Conservation (phyloP, 495 filamentous ascomycete species). For the Massariosphaeria phaeospora region DNA sequence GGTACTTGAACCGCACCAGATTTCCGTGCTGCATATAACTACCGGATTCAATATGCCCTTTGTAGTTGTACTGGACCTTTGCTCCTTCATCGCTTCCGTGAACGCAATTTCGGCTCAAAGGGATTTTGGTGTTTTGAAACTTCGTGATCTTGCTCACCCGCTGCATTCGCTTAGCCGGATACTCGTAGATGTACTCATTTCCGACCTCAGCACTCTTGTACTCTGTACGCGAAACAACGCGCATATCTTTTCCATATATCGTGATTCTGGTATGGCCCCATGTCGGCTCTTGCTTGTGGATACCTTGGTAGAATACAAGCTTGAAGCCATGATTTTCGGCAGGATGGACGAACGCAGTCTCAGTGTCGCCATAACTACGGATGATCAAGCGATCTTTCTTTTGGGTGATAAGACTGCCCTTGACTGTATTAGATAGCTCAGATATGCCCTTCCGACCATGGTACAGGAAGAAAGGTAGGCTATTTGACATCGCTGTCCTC, state of each 20-base stretch:
- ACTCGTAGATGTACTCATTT: slow-evolving; percentile 53
- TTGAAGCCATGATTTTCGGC: slow-evolving; percentile 22
- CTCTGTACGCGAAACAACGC: slow-evolving; percentile 48
- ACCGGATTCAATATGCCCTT: slow-evolving; percentile 52
- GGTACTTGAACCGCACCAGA: slow-evolving; percentile 53
- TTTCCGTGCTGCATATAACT: slow-evolving; percentile 54
- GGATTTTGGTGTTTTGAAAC: slow-evolving; percentile 39
- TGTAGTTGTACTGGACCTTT: slow-evolving; percentile 51
- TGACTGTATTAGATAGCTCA: slow-evolving; percentile 24
- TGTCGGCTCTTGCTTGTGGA: slow-evolving; percentile 26
- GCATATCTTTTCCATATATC: slow-evolving; percentile 48
- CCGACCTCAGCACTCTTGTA: slow-evolving; percentile 45
- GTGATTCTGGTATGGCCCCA: slow-evolving; percentile 44
- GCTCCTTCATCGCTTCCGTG: slow-evolving; percentile 47
- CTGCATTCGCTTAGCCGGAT: slow-evolving; percentile 18
- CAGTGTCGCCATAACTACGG: slow-evolving; percentile 26
- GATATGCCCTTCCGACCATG: slow-evolving; percentile 28
- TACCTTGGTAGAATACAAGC: slow-evolving; percentile 29
- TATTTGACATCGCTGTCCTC: slow-evolving; percentile 28
- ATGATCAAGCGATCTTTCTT: slow-evolving; percentile 30
- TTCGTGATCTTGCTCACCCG: slow-evolving; percentile 25
- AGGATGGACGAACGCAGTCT: slow-evolving; percentile 32
- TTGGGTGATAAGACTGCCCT: slow-evolving; percentile 28
- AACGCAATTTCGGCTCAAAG: slow-evolving; percentile 48
- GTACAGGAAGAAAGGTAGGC: slow-evolving; percentile 47